Evolutionary conservation across 495 filamentous ascomycete genomes (phyloP), one percentile per base, ranked within the genome.

Genomic region (Neurospora sp.): DNA sequence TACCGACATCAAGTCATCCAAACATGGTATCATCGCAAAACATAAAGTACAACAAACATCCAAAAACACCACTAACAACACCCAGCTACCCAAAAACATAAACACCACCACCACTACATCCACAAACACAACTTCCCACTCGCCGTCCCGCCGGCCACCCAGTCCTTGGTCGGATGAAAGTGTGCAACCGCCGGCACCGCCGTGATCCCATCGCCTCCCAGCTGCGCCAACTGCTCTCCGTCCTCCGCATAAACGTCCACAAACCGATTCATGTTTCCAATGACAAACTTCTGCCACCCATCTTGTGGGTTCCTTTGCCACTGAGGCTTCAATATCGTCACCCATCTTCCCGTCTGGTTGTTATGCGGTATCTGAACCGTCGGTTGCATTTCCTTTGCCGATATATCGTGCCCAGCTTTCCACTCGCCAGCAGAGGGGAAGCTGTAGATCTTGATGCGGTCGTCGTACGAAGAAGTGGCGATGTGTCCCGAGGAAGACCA

Each of bases 261-360:
- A 75, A 97, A 98, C 22, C 96, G 89, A 79, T 97, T 97, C 96
- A 98, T 98, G 78, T 97, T 98, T 1, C 93, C 96, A 73, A 99
- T 95, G 61, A 90, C 94, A 81, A 98, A 93, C 68, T 93, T 91
- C 71, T 97, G 91, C 7, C 94, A 87, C 35, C 88, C 89, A 69
- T 94, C 91, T 44, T 85, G 84, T 0, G 96, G 96, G 69, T 87
- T 87, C 22, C 85, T 80, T 81, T 98, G 96, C 96, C 96, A 99
- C 75, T 97, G 93, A 4, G 96, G 91, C 70, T 94, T 93, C 9
- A 99, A 85, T 73, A 96, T 97, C 18, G 83, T 87, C 2, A 90
- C 88, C 88, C 88, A 90, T 8, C 84, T 87, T 0, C 96, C 96
- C 0, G 96, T 98, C 83, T 99, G 96, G 79, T 97, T 98, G 76